Conservation (phyloP, 257 asterid genomes). For the Avicennia marina region DNA sequence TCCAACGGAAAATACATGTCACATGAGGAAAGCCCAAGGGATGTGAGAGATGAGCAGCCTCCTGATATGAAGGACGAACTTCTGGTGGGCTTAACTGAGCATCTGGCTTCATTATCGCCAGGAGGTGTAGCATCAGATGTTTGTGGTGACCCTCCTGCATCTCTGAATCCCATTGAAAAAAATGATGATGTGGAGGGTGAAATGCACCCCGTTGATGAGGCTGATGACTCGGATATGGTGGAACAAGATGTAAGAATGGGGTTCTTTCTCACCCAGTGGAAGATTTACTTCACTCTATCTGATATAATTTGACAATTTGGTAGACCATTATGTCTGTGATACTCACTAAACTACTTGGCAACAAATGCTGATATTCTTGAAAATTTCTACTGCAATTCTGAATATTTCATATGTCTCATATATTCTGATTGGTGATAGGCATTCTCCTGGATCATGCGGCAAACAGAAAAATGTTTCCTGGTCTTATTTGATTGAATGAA, state of each 20-base stretch:
- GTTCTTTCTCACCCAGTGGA: conserved; percentile 13
- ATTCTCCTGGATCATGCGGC: too few relatives aligned
- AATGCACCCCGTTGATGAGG: conserved; percentile 42
- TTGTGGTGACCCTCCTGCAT: conserved; percentile 29
- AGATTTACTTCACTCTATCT: conserved; percentile 14
- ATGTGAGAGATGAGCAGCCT: conserved; percentile 26
- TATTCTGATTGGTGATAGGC: too few relatives aligned
- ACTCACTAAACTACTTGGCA: too few relatives aligned
- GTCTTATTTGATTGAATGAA: too few relatives aligned
- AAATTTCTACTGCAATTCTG: too few relatives aligned
- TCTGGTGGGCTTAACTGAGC: conserved; percentile 34
- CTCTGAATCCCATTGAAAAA: conserved; percentile 25
- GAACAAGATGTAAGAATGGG: conserved; percentile 73
- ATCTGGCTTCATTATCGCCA: conserved; percentile 19
- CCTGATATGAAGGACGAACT: conserved; percentile 20
- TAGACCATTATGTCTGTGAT: conserved; percentile 4
- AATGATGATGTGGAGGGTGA: conserved; percentile 47
- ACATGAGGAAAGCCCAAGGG: conserved; percentile 17
- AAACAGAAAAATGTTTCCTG: too few relatives aligned
- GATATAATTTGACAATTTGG: conserved; percentile 14
- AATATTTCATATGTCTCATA: too few relatives aligned
- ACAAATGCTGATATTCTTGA: too few relatives aligned
- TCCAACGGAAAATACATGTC: conserved; percentile 21
- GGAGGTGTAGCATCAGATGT: conserved; percentile 28
- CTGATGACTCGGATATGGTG: conserved; percentile 75